Conservation (phyloP, 2,329 filamentous ascomycete genomes). For the Cladobotryum protrusum region DNA sequence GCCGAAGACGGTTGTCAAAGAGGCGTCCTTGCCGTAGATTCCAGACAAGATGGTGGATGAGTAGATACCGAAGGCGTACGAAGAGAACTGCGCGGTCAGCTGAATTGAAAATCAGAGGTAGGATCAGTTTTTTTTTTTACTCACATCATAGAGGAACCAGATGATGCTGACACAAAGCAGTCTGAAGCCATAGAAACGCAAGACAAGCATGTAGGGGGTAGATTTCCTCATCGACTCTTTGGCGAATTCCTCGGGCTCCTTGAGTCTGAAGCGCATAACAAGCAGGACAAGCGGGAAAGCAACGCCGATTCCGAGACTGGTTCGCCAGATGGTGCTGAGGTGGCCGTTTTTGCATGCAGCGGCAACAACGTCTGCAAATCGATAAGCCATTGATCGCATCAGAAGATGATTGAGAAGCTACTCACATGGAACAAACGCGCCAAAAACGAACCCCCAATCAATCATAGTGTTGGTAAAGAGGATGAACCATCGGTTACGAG, state of each 20-base stretch:
- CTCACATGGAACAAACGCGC: constrained; percentile 64
- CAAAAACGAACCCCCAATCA: constrained; percentile 74
- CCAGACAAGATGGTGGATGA: constrained; percentile 66
- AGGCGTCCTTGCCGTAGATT: constrained; percentile 51
- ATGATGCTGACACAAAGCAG: constrained; percentile 65
- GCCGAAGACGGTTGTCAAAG: constrained; percentile 73
- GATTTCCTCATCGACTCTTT: constrained; percentile 59
- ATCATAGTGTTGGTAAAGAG: constrained; percentile 87
- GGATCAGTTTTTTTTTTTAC: constrained; percentile 16
- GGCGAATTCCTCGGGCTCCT: constrained; percentile 73
- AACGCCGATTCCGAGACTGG: constrained; percentile 70
- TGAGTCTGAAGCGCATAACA: constrained; percentile 63
- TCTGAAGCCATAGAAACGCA: constrained; percentile 67
- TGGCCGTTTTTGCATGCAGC: constrained; percentile 54
- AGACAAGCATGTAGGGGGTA: constrained; percentile 49
- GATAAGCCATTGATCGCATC: not conserved
- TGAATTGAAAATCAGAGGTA: not conserved
- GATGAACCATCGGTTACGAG: constrained; percentile 86
- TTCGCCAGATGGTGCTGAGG: constrained; percentile 72
- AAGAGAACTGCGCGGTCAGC: constrained; percentile 51
- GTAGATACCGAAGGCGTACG: constrained; percentile 83
- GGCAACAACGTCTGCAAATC: constrained; percentile 39
- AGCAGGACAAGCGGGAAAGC: constrained; percentile 71
- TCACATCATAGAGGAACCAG: constrained; percentile 77
- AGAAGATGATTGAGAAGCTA: not conserved